Percentiles rank a stretch among this genome's conserved stretches.
Conservation (phyloP, 768 basidiomycete genomes). For the Dentipellis sp. region DNA sequence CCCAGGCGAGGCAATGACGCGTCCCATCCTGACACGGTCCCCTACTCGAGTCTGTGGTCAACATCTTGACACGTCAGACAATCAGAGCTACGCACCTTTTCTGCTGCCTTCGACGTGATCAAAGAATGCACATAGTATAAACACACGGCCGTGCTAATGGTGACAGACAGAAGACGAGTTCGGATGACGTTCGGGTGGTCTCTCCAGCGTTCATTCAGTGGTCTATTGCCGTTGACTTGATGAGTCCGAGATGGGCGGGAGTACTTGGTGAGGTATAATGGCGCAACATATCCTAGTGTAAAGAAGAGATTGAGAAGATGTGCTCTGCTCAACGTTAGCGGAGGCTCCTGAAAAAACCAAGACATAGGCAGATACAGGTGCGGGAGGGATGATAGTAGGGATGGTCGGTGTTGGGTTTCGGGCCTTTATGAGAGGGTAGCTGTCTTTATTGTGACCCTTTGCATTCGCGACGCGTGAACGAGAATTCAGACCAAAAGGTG, state of each 20-base stretch:
- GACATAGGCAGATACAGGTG: slow-evolving; percentile 5
- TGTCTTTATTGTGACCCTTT: not conserved
- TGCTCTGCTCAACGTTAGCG: slow-evolving; percentile 23
- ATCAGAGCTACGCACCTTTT: no score
- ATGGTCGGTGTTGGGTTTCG: not conserved
- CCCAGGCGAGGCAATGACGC: slow-evolving; percentile 4
- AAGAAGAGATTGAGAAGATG: slow-evolving; percentile 52
- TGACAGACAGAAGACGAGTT: slow-evolving; percentile 66
- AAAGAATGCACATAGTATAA: slow-evolving; percentile 41
- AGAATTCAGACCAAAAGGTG: no score
- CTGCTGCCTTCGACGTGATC: slow-evolving; percentile 18
- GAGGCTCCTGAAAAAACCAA: slow-evolving; percentile 13
- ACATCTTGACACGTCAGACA: not conserved
- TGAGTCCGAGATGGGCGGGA: slow-evolving; percentile 45
- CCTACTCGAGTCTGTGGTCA: not conserved
- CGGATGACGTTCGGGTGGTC: slow-evolving; percentile 82
- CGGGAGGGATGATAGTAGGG: not conserved
- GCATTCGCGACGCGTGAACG: no score
- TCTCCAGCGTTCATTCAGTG: slow-evolving; percentile 47
- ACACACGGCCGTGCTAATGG: slow-evolving; percentile 49
- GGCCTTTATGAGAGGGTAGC: not conserved
- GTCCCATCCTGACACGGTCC: slow-evolving; percentile 15
- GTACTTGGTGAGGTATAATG: slow-evolving; percentile 67
- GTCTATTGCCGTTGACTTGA: slow-evolving; percentile 17
- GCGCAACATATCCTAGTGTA: slow-evolving; percentile 68